Base-by-base conservation (phyloP, 306 rosid genomes). In the Prunus mira region DNA sequence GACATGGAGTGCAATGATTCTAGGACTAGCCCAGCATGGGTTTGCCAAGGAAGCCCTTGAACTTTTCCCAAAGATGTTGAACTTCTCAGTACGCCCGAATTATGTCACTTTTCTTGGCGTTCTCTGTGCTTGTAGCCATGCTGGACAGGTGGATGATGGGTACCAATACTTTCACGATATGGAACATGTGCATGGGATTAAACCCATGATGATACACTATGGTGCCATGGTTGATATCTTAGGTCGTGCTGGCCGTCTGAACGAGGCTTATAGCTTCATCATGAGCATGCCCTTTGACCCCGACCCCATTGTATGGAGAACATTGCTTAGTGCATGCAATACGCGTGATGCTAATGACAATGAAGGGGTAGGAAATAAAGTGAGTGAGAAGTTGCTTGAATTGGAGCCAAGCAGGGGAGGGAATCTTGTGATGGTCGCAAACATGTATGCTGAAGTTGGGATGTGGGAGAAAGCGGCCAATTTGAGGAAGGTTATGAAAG, bases 1-100 rank as follows among this genome's bases (percentile, higher is more conserved):
- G 97, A 90, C 99, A 17, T 92, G 97, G 97, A 95, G 91, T 84
- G 96, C 96, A 24, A 95, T 95, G 97, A 90, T 92, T 63, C 71
- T 86, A 65, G 99, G 97, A 64, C 81, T 90, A 72, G 97, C 98
- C 1, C 97, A 89, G 72, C 97, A 95, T 76, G 97, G 97, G 34
- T 89, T 81, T 81, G 92, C 91, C 15, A 74, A 83, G 67, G 96
- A 92, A 78, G 96, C 97, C 2, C 91, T 95, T 58, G 80, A 67
- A 28, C 82, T 90, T 56, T 95, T 92, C 81, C 50, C 67, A 0
- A 70, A 61, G 71, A 87, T 95, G 88, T 69, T 54, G 79, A 69
- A 78, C 50, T 77, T 82, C n/a, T 72, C 81, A 12, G n/a, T 88
- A 57, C 22, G 28, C 9, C 98, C 98, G 0, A 95, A 95, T 80